Base-by-base conservation (phyloP, 2,329 filamentous ascomycete genomes). In the Pseudocercospora pini-densiflorae region DNA sequence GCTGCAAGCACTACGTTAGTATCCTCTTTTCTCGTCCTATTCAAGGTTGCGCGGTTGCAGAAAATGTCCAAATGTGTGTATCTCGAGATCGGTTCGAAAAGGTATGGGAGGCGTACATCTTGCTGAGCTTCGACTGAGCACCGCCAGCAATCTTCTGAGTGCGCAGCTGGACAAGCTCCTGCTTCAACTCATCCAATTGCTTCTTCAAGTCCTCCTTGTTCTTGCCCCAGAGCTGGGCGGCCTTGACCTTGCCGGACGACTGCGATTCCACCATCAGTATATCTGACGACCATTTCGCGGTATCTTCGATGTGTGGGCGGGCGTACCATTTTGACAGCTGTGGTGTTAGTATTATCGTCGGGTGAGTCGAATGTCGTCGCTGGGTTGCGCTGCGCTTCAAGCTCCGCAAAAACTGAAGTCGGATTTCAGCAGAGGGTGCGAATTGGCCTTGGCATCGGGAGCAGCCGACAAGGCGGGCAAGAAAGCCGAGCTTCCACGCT, bases 131-230 rank as follows among this genome's bases (percentile, higher is more conserved):
- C 81, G 92, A 92, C 80, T 92, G 90, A 77, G 93, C 93, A 79
- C 94, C 96, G 80, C 88, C 89, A 76, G 93, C 88, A 82, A 99
- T 94, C 91, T 99, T 98, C 88, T 97, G 94, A 82, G 97, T 97
- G 83, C 95, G 92, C 80, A 99, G 89, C 87, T 94, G 91, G 81
- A 93, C 92, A 77, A 99, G 90, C 88, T 99, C 96, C 74, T 90
- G 89, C 92, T 97, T 97, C 82, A 97, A 88, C 85, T 97, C 93
- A 78, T 89, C 90, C 81, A 97, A 90, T 85, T 97, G 93, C 89
- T 95, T 97, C 82, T 89, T 89, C 84, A 99, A 89, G 80, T 99
- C 96, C 81, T 97, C 93, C 91, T 98, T 98, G 91, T 89, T 94
- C 93, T 99, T 99, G 87, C 89, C 90, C 95, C 95, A 98, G 85